Conservation (phyloP, 2,329 filamentous ascomycete species). For the Stagonosporopsis tanaceti region DNA sequence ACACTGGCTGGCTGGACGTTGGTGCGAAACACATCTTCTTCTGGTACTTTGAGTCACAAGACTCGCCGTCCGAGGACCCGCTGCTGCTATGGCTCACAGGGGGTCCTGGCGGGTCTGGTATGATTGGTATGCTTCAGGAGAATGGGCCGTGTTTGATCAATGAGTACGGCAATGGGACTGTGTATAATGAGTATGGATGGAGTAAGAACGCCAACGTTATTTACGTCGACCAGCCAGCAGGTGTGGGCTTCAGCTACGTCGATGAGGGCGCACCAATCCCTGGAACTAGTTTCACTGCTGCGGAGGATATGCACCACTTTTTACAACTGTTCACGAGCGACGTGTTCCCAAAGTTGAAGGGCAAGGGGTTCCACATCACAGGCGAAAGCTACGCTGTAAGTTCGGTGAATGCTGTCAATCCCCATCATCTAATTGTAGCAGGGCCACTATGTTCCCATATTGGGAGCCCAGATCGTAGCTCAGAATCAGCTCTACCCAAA, state of each 20-base stretch:
- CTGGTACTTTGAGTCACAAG: conserved; percentile 56
- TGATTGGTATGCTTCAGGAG: conserved; percentile 50
- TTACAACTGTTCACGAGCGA: conserved; percentile 58
- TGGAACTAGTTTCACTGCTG: conserved; percentile 53
- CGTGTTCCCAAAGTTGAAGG: conserved; percentile 54
- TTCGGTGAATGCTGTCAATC: conserved; percentile 2
- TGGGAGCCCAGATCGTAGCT: conserved; percentile 54
- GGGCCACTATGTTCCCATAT: conserved; percentile 59
- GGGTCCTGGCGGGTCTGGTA: conserved; percentile 48
- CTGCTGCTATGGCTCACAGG: conserved; percentile 54
- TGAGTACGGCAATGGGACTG: conserved; percentile 48
- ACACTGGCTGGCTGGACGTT: conserved; percentile 49
- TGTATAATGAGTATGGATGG: conserved; percentile 52
- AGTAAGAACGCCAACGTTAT: conserved; percentile 48
- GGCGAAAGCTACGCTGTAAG: conserved; percentile 60
- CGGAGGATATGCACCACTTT: conserved; percentile 60
- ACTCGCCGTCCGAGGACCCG: conserved; percentile 47
- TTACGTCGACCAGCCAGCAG: conserved; percentile 51
- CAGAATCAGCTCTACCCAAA: conserved; percentile 55
- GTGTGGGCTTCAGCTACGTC: conserved; percentile 51
- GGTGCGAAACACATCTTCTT: conserved; percentile 56
- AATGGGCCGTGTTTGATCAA: conserved; percentile 51
- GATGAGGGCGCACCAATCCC: conserved; percentile 48
- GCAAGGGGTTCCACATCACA: conserved; percentile 56
- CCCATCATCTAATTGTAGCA: conserved; percentile 20